A percentile compares a stretch with the other conserved stretches of the same genome.
Evolutionary conservation across 768 basidiomycete species (phyloP).

Genomic region (Hypholoma fasciculare): DNA sequence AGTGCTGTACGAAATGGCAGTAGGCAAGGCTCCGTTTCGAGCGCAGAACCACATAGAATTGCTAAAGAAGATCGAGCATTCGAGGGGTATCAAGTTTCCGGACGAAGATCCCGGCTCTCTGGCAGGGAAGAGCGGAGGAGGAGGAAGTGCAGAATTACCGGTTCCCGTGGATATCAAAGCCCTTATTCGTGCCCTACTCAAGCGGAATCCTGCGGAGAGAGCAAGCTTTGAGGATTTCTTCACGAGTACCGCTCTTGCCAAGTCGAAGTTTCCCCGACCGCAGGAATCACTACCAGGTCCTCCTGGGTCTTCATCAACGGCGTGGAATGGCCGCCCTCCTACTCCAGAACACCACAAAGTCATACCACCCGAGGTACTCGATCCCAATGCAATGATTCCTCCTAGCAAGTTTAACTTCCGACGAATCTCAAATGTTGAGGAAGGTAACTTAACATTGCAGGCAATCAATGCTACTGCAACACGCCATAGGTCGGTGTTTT

Average conservation of each 20-base stretch:
- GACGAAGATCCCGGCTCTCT: conserved; percentile 72
- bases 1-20: conserved; percentile 93
- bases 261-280: conserved; percentile 74
- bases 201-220: conserved; percentile 80
- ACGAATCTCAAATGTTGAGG: conserved; percentile 28
- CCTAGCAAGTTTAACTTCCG: conserved; percentile 81
- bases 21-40: conserved; percentile 92
- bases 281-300: conserved; percentile 33
- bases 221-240: conserved; percentile 95
- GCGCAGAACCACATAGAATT: conserved; percentile 97
- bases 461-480: conserved; percentile 14
- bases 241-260: conserved; percentile 70
- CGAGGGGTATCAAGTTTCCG: conserved; percentile 92
- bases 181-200: conserved; percentile 82
- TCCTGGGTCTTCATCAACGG: conserved; percentile 19
- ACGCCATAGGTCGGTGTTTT: conserved; percentile 23
- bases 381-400: conserved; percentile 79
- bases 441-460: conserved; percentile 22
- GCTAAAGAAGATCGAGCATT: conserved; percentile 86
- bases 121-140: conserved; percentile 40
- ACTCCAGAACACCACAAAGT: conserved; percentile 74
- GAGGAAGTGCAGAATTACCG: conserved; percentile 49
- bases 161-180: conserved; percentile 86
- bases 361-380: conserved; percentile 79
- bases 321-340: conserved; percentile 36